Evolutionary conservation across 805 yeast species (phyloP).

Genomic region (Saccharomycopsis fermentans): DNA sequence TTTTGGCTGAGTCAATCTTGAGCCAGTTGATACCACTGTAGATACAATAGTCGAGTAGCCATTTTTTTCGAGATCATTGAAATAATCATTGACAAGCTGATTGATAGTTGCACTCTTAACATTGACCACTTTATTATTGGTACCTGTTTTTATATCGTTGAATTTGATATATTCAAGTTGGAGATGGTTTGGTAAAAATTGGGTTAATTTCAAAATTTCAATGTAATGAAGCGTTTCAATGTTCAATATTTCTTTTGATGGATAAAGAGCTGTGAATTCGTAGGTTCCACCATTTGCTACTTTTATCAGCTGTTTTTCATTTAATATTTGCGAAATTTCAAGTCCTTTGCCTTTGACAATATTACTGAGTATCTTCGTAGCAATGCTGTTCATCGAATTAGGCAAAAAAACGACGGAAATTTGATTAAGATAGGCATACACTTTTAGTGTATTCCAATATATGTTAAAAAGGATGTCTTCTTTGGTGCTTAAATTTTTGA

Average conservation of each 20-base stretch:
- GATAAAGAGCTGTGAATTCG: slow-evolving; percentile 27
- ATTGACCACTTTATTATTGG: slow-evolving; percentile 20
- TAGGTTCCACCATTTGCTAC: slow-evolving; percentile 14
- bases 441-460: slow-evolving; percentile 7
- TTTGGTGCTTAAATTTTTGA: slow-evolving; percentile 9
- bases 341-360: slow-evolving; percentile 31
- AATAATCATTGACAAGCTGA: slow-evolving; percentile 33
- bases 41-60: slow-evolving; percentile 41
- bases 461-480: slow-evolving; percentile 16
- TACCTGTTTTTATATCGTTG: slow-evolving; percentile 9
- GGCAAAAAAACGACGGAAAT: slow-evolving; percentile 30
- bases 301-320: slow-evolving; percentile 25
- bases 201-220: slow-evolving; percentile 6
- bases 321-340: slow-evolving; percentile 29
- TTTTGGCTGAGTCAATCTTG: slow-evolving; percentile 30
- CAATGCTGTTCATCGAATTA: slow-evolving; percentile 35
- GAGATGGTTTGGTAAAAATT: slow-evolving; percentile 2
- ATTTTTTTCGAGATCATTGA: slow-evolving; percentile 30
- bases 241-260: slow-evolving; percentile 32
- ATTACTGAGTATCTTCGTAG: slow-evolving; percentile 34
- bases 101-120: slow-evolving; percentile 34
- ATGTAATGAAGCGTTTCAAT: slow-evolving; percentile 26
- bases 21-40: slow-evolving; percentile 38
- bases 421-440: slow-evolving; percentile 23
- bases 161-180: neutral